phyloP scores from a whole-genome alignment of 805 yeast species.

The Wickerhamomyces mucosus region DNA sequence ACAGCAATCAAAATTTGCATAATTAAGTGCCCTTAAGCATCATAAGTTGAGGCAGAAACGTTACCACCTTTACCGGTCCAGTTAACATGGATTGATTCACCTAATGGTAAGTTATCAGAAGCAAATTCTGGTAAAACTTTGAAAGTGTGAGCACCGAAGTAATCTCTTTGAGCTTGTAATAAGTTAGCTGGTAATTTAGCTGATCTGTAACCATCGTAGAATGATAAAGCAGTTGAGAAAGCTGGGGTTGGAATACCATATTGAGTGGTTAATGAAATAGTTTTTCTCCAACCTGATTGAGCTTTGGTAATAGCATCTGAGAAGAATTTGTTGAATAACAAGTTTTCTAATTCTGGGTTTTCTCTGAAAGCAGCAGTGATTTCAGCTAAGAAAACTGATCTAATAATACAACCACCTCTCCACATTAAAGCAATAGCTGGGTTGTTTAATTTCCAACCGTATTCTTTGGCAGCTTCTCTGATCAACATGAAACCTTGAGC shows the following conservation, averaged over 20 bases:
- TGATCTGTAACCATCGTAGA: conserved; percentile 98
- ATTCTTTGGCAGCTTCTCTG: conserved; percentile 95
- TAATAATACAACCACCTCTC: conserved; percentile 99
- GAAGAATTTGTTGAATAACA: conserved; percentile 94
- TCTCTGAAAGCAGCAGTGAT: conserved; percentile 94
- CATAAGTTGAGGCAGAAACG: conserved; percentile 89
- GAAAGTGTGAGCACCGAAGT: conserved; percentile 99
- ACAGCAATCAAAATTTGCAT: no score
- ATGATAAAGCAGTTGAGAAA: conserved; percentile 90
- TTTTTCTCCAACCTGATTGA: conserved; percentile 91
- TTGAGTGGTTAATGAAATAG: conserved; percentile 66
- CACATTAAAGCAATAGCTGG: conserved; percentile 99
- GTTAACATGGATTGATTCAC: conserved; percentile 85
- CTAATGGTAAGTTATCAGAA: conserved; percentile 66
- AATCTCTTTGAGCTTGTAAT: conserved; percentile 99
- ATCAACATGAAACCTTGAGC: conserved; percentile 99
- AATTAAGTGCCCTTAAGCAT: conserved; percentile 72
- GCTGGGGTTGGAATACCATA: conserved; percentile 98
- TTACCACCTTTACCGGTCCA: conserved; percentile 99
- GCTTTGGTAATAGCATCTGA: conserved; percentile 85
- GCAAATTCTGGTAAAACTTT: conserved; percentile 84
- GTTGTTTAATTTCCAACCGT: conserved; percentile 95
- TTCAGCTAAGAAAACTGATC: conserved; percentile 96
- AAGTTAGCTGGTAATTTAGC: conserved; percentile 94
- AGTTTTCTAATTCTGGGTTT: conserved; percentile 88